phyloP scores from a whole-genome alignment of 2,329 filamentous ascomycete genomes.

The Fusarium sp. region DNA sequence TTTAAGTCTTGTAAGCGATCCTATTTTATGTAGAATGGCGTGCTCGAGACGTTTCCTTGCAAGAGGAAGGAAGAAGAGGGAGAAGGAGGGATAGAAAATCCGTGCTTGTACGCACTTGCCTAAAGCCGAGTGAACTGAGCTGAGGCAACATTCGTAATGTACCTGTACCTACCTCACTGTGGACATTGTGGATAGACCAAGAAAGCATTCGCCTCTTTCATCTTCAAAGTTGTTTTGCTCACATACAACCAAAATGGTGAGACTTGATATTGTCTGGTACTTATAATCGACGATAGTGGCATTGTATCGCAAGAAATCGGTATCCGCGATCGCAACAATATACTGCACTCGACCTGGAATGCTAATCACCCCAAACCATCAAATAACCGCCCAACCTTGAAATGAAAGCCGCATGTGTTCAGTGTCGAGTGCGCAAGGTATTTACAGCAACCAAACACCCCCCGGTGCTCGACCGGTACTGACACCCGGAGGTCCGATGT shows the following conservation, averaged over 20 bases:
- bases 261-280: slow-evolving; percentile 5
- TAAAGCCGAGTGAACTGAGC: not conserved
- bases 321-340: not conserved
- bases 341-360: not conserved
- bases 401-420: slow-evolving; percentile 48
- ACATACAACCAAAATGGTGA: not conserved
- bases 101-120: not conserved
- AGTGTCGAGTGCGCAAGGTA: slow-evolving; percentile 49
- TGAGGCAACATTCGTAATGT: not conserved
- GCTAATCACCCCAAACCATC: not conserved
- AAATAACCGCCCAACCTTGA: not conserved
- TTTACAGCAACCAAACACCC: not conserved
- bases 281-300: not conserved
- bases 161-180: slow-evolving; percentile 1
- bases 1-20: slow-evolving; percentile 8
- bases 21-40: slow-evolving; percentile 32
- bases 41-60: slow-evolving; percentile 23
- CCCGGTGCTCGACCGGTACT: slow-evolving; percentile 44
- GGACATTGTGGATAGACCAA: not conserved
- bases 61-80: not conserved
- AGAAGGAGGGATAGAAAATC: not conserved
- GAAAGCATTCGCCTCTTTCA: not conserved
- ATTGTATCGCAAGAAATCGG: not conserved
- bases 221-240: not conserved
- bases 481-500: slow-evolving; percentile 48